Evolutionary conservation across 805 yeast species (phyloP), one percentile per base, ranked within the genome.

Genomic region (Zygotorulaspora florentina): DNA sequence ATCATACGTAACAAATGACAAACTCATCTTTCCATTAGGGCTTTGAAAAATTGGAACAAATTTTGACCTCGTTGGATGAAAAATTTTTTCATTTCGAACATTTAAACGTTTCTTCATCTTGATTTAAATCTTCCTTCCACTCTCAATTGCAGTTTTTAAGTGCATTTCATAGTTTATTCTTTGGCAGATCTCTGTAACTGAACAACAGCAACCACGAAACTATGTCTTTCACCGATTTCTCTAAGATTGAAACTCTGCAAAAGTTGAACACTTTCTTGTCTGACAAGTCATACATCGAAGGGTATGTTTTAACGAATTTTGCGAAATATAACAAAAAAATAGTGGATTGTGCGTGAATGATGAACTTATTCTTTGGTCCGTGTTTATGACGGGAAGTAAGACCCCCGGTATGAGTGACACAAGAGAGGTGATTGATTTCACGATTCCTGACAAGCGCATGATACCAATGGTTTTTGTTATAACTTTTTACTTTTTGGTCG

Each of bases 361-460:
- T 85, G 89, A 85, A 72, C 74, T 65, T 63, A 76, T 83, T 59
- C 62, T 59, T 58, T 86, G 95, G 95, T 86, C 95, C 95, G 90
- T 86, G 95, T 87, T 87, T 84, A 84, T 80, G 95, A 87, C 86
- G 89, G 83, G 95, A 87, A 74, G 72, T 83, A 85, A 85, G 91
- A 84, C 95, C 95, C 79, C 90, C 83, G 86, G 82, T 81, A 83
- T 87, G 95, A 87, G 90, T 85, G 87, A 81, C 81, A 83, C 71
- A 74, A 60, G 65, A 62, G 59, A 54, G 50, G 68, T 62, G 67
- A 63, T 51, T 57, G 39, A 46, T 46, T 65, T 65, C 71, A 68
- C 70, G 69, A 64, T 63, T 62, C 66, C 73, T 73, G 74, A 62
- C 43, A 34, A 29, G 29, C 26, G 36, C 16, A 33, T 17, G 16